Evolutionary conservation across 1,284 basidiomycete genomes (phyloP).

Genomic region (Leccinum subrobustum): DNA sequence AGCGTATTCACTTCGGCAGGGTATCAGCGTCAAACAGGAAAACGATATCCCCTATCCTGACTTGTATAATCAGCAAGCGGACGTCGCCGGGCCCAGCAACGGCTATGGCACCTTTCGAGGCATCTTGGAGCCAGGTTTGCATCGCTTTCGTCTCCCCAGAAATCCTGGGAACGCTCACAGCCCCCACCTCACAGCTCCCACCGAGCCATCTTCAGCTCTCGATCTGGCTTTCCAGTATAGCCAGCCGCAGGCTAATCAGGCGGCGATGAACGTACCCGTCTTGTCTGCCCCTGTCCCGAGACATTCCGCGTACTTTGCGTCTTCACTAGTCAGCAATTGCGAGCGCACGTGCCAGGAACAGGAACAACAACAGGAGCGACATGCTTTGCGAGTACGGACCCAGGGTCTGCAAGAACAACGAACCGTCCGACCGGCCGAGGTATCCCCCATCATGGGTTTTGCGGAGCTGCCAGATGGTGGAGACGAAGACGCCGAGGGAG

Average conservation of each 20-base stretch:
- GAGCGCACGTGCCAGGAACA: constrained; percentile 40
- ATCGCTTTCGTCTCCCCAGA: background rate
- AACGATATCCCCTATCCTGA: constrained; percentile 28
- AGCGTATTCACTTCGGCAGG: constrained; percentile 28
- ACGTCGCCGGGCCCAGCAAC: constrained; percentile 26
- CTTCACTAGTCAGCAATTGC: constrained; percentile 32
- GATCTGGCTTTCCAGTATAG: constrained; percentile 30
- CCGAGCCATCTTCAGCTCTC: constrained; percentile 21
- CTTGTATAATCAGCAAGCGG: constrained; percentile 27
- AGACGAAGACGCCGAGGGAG: constrained; percentile 37
- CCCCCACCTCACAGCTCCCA: constrained; percentile 19
- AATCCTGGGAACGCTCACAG: constrained; percentile 6
- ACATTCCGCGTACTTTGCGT: constrained; percentile 33
- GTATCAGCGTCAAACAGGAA: constrained; percentile 32
- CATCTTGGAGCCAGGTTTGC: constrained; percentile 34
- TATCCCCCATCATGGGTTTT: constrained; percentile 33
- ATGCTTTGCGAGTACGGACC: constrained; percentile 32
- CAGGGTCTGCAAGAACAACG: constrained; percentile 34
- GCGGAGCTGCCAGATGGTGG: constrained; percentile 29
- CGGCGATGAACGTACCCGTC: constrained; percentile 25
- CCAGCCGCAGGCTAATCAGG: constrained; percentile 19
- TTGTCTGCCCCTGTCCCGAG: constrained; percentile 35
- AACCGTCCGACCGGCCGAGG: constrained; percentile 35
- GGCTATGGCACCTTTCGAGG: constrained; percentile 21
- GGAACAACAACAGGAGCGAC: constrained; percentile 36